Base-by-base conservation (phyloP, 192 early-diverging fungal species). In the Umbelopsis isabellina region DNA sequence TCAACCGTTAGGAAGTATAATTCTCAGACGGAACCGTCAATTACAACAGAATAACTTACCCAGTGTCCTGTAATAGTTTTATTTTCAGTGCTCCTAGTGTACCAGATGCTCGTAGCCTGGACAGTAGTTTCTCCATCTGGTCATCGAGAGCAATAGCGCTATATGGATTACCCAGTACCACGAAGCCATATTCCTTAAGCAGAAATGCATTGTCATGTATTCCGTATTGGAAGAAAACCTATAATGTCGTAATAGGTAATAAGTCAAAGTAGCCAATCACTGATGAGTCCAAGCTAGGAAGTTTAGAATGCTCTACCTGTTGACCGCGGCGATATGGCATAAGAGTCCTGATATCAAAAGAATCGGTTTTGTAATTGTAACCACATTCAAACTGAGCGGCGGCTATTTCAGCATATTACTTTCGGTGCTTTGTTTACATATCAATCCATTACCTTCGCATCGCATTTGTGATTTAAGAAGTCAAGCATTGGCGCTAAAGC, bases 401-500 rank as follows among this genome's bases (percentile, higher is more conserved):
- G 37, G 48, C 6, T 35, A 30, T 2, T 25, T 35, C 4, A 35
- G 30, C 27, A 18, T 61, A 18, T 61, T 25, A n/a, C 30, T 7
- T 35, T n/a, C 33, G 18, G 11, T n/a, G 11, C 0, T n/a, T 1
- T 3, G 10, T 35, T 27, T 2, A 22, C 27, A 35, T 18, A 8
- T 4, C 23, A 61, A 25, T 15, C 0, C 30, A 35, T 2, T 13
- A 88, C 85, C 66, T 83, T 81, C 37, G 88, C 89, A 22, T 82
- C 74, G 21, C 70, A 73, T 45, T 82, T 84, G 82, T 93, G 91
- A 73, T 93, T 93, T 46, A 93, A 85, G 20, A 93, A 85, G 80
- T 93, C 91, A 13, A 93, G 79, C 64, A 91, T 79, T 5, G 91
- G 91, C 33, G 91, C 91, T 46, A 93, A 75, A 30, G 91, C 88